Evolutionary conservation across 2,329 filamentous ascomycete genomes (phyloP).

Genomic region (Beauveria sp.): DNA sequence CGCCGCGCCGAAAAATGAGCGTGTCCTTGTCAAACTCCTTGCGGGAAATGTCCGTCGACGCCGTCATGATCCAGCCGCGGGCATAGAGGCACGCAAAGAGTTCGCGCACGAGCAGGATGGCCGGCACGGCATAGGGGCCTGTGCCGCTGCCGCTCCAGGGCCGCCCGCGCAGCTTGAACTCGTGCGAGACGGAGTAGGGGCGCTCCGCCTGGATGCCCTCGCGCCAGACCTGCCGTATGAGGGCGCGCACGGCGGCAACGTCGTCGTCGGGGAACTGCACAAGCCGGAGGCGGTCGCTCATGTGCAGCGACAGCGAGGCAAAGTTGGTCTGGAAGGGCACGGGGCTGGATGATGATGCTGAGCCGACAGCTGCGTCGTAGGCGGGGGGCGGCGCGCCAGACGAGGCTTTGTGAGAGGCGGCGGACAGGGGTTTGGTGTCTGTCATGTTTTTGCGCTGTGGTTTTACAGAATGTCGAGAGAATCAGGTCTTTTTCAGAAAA

Average conservation of each 20-base stretch:
- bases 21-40: constrained; percentile 10
- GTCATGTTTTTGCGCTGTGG: neutral
- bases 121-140: constrained; percentile 4
- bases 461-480: neutral
- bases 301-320: constrained; percentile 11
- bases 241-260: neutral
- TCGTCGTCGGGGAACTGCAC: constrained; percentile 4
- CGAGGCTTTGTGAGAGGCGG: neutral
- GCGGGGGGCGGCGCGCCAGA: neutral
- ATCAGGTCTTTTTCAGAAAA: neutral
- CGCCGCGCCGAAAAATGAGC: constrained; percentile 7
- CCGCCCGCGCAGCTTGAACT: constrained; percentile 12
- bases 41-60: constrained; percentile 9
- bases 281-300: constrained; percentile 4
- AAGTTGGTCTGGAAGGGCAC: constrained; percentile 4
- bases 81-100: constrained; percentile 7
- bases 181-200: neutral
- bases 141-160: constrained; percentile 5
- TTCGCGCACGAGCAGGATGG: constrained; percentile 7
- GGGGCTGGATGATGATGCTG: neutral
- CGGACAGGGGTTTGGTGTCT: neutral
- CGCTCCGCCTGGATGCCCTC: constrained; percentile 6
- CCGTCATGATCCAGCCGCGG: constrained; percentile 9
- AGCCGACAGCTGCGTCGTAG: neutral
- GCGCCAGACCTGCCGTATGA: neutral